Evolutionary conservation across 2,329 filamentous ascomycete species (phyloP).

Genomic region (Thielaviopsis populi): DNA sequence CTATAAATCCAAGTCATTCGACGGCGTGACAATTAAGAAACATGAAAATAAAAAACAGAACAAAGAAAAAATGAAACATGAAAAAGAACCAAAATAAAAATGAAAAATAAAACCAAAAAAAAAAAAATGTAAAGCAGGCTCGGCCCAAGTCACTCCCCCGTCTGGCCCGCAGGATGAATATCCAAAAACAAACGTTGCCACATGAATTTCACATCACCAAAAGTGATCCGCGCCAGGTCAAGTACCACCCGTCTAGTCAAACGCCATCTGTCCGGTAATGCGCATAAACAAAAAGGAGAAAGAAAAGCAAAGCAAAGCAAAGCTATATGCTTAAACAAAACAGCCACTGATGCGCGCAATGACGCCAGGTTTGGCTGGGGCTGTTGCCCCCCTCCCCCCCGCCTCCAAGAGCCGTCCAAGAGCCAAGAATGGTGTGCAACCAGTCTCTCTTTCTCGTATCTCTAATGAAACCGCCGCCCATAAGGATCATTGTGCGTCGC

Average conservation of each 20-base stretch:
- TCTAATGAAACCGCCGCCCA: slow-evolving; percentile 14
- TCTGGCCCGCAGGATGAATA: too few relatives aligned
- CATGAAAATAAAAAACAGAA: slow-evolving; percentile 11
- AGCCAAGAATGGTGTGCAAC: background rate
- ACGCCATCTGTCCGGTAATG: background rate
- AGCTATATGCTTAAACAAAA: background rate
- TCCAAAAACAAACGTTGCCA: too few relatives aligned
- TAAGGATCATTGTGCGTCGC: slow-evolving; percentile 10
- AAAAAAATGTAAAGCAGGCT: background rate
- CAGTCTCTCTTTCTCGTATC: background rate
- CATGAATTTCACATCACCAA: too few relatives aligned
- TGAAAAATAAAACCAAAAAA: background rate
- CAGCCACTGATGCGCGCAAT: background rate
- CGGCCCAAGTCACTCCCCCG: background rate
- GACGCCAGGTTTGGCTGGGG: too few relatives aligned
- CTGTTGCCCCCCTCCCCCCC: too few relatives aligned
- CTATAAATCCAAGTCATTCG: background rate
- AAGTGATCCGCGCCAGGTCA: too few relatives aligned
- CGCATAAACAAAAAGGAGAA: background rate
- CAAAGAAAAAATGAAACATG: slow-evolving; percentile 7
- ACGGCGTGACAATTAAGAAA: slow-evolving; percentile 2
- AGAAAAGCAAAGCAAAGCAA: background rate
- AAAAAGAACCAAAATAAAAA: background rate
- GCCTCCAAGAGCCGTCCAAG: background rate
- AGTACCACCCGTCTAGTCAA: background rate